phyloP scores from a whole-genome alignment of 139 green algal species.

The Auxenochlorella pyrenoidosa region DNA sequence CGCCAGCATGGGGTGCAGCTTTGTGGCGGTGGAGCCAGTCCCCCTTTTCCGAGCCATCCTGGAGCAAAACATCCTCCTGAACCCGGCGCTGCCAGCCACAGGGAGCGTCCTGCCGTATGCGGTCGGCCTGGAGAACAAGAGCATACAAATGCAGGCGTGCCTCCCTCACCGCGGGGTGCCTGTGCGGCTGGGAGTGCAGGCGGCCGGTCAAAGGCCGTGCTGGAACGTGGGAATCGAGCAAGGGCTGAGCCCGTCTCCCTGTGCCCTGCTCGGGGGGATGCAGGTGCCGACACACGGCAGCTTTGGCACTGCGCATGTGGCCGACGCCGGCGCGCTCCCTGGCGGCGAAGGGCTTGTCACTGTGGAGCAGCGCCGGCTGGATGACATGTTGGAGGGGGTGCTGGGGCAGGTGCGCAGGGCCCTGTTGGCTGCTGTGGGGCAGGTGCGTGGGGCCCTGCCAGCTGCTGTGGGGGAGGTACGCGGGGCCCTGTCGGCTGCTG shows the following conservation, averaged over 20 bases:
- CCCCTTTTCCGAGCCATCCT: neutral
- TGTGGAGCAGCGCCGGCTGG: neutral
- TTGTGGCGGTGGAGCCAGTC: neutral
- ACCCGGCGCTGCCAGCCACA: neutral
- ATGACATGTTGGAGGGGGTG: neutral
- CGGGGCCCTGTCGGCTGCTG: no score
- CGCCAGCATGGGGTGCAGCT: neutral
- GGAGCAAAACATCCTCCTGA: neutral
- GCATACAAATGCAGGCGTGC: neutral
- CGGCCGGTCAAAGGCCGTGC: no score
- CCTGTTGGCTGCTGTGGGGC: no score
- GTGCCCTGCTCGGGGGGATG: no score
- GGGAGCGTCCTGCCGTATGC: neutral
- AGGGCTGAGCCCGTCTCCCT: no score
- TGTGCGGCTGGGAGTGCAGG: no score
- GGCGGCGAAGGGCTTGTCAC: neutral
- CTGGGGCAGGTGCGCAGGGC: no score
- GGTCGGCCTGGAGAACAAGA: neutral
- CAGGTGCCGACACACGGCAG: neutral
- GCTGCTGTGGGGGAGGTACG: no score
- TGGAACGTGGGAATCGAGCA: no score
- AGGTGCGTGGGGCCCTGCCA: no score
- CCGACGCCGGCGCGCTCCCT: neutral
- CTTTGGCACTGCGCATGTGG: neutral
- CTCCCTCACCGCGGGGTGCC: no score